Conservation (phyloP, 2,329 filamentous ascomycete species). For the Colletotrichum echinochloae region DNA sequence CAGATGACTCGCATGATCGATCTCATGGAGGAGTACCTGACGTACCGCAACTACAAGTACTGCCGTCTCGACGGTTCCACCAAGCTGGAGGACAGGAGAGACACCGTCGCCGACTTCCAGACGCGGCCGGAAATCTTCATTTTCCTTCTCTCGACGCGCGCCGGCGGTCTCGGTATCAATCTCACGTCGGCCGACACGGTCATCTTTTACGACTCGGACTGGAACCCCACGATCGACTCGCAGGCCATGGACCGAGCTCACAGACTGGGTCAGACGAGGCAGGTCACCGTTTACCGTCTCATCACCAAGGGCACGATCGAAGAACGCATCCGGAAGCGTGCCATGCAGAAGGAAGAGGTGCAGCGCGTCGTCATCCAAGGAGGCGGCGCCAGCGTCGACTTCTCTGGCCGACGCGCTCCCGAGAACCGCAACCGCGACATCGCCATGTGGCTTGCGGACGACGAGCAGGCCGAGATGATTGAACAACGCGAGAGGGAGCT, state of each 20-base stretch:
- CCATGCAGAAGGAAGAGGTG: slow-evolving; percentile 97
- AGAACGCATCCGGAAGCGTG: slow-evolving; percentile 96
- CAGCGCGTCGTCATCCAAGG: slow-evolving; percentile 97
- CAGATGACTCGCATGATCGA: slow-evolving; percentile 99
- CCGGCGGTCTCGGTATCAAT: slow-evolving; percentile 98
- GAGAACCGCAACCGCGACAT: slow-evolving; percentile 98
- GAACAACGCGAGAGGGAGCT: slow-evolving; percentile 92
- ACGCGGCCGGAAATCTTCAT: slow-evolving; percentile 95
- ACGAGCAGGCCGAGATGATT: slow-evolving; percentile 94
- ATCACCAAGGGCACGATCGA: slow-evolving; percentile 98
- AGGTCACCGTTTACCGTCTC: slow-evolving; percentile 97
- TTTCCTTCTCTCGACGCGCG: slow-evolving; percentile 94
- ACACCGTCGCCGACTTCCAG: slow-evolving; percentile 97
- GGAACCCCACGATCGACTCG: slow-evolving; percentile 98
- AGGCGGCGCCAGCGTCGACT: slow-evolving; percentile 91
- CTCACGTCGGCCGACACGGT: slow-evolving; percentile 96
- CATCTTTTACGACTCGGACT: slow-evolving; percentile 99
- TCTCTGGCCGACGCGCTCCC: slow-evolving; percentile 87
- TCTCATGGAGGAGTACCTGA: slow-evolving; percentile 98
- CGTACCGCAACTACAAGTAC: slow-evolving; percentile 99
- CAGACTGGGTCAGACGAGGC: slow-evolving; percentile 93
- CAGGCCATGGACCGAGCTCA: slow-evolving; percentile 99
- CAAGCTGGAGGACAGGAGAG: slow-evolving; percentile 94
- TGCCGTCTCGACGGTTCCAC: slow-evolving; percentile 96
- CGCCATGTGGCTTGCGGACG: slow-evolving; percentile 98